Evolutionary conservation across 2,329 filamentous ascomycete species (phyloP), one percentile per base, ranked within the genome.

Genomic region (Periglandula ipomoeae): DNA sequence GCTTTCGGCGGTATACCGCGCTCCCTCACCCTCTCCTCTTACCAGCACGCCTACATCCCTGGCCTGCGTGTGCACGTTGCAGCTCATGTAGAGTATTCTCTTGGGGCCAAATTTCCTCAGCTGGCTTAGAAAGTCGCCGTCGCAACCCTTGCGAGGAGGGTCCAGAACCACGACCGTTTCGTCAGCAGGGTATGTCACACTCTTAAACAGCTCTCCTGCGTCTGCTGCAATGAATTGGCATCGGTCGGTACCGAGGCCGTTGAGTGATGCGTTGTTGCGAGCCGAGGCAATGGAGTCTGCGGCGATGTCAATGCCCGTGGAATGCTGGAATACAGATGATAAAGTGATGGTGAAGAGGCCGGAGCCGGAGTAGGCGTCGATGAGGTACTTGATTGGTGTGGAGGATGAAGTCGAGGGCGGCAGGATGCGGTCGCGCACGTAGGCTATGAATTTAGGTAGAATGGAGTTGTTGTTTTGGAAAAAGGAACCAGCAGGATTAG

Each of bases 401-500:
- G 69, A 67, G 34, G 51, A 46, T 50, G 57, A 58, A 45, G 64
- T 58, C 30, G 59, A 49, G 3, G 75, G 69, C 0, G 82, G 83
- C 2, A 90, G 73, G 60, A 91, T 86, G 65, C 85, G 79, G 34
- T 85, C 75, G 53, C 89, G 86, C 63, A 97, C 87, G 71, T 94
- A 95, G 56, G 81, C 76, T 13, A 89, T 95, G 68, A 97, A 95
- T 15, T 73, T 70, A 26, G 87, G 82, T 22, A 98, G 83, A 68
- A 98, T 97, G 48, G 89, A 94, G 74, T 97, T 97, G 78, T 98
- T 98, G 76, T 98, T 98, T 64, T 98, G 93, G 79, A 98, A 98
- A 73, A 98, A 98, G 46, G 88, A 82, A 51, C 90, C 90, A 10
- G 93, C 93, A 3, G 87, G 88, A 70, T 95, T 97, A 64, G 84